Evolutionary conservation across 257 asterid genomes (phyloP).

Genomic region (Solanum gandarillasii): DNA sequence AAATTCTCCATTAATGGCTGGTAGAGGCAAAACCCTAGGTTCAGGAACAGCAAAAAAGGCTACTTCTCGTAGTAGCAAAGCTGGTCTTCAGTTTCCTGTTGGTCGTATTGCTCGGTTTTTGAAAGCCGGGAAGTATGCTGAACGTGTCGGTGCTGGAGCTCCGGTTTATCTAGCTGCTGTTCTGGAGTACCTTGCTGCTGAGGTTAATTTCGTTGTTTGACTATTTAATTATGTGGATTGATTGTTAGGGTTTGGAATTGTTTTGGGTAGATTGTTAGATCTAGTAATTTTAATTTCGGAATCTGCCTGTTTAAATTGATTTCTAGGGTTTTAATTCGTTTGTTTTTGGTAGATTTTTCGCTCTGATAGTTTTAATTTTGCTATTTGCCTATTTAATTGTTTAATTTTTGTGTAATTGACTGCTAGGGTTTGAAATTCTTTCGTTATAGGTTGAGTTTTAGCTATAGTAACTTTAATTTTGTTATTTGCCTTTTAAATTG

Average conservation of each 20-base stretch:
- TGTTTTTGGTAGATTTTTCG: not conserved
- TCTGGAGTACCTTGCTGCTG: slow-evolving; percentile 9
- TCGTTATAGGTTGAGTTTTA: not conserved
- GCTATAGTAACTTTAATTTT: not conserved
- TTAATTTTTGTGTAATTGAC: not conserved
- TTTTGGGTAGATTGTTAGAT: not conserved
- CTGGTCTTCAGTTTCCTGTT: slow-evolving; percentile 10
- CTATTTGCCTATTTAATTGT: not conserved
- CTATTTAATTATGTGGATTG: not conserved
- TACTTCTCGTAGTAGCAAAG: slow-evolving; percentile 10
- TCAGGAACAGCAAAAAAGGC: slow-evolving; percentile 11
- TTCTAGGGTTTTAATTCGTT: not conserved
- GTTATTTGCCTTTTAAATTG: not conserved
- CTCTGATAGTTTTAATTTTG: not conserved
- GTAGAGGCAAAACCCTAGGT: slow-evolving; percentile 7
- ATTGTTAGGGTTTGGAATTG: not conserved
- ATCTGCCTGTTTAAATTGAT: not conserved
- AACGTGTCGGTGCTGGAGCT: slow-evolving; percentile 13
- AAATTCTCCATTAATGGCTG: not conserved
- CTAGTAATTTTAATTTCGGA: not conserved
- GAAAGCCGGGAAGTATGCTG: slow-evolving; percentile 11
- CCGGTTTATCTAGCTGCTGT: slow-evolving; percentile 12
- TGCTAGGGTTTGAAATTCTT: not conserved
- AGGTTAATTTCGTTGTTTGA: not conserved
- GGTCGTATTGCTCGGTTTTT: slow-evolving; percentile 11